Percentiles rank a stretch among this genome's conserved stretches.
These are phyloP conservation scores for Candida multigemmis DNA, from an alignment of 805 yeast species.

Conservation along the genomic window DNA sequence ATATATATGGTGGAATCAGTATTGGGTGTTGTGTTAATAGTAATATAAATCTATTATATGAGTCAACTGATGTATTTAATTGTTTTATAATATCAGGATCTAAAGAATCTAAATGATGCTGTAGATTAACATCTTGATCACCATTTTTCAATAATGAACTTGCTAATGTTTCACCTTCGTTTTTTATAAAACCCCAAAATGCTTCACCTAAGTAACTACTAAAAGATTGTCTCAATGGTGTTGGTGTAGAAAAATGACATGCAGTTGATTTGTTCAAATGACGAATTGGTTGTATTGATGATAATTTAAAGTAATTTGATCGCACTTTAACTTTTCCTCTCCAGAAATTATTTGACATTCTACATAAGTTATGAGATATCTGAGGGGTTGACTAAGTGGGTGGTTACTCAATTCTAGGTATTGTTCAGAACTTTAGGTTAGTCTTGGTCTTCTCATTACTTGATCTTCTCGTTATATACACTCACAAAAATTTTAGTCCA, in stretches of 20 bases:
- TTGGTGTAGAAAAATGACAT: too few relatives aligned
- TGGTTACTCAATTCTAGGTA: neutral
- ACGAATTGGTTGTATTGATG: too few relatives aligned
- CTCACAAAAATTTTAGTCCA: neutral
- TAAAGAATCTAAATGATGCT: slow-evolving; percentile 1
- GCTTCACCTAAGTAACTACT: slow-evolving; percentile 3
- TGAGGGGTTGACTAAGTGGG: slow-evolving; percentile 1
- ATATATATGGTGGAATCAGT: slow-evolving; percentile 18
- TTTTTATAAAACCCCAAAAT: slow-evolving; percentile 2
- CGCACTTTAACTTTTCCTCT: too few relatives aligned
- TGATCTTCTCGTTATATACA: neutral
- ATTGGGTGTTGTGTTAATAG: slow-evolving; percentile 22
- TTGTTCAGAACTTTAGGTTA: neutral
- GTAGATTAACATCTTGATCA: slow-evolving; percentile 1
- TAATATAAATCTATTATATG: slow-evolving; percentile 17
- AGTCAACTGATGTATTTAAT: slow-evolving; percentile 16
- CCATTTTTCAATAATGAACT: slow-evolving; percentile 1
- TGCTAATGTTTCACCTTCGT: slow-evolving; percentile 1
- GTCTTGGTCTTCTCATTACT: neutral
- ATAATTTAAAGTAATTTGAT: too few relatives aligned
- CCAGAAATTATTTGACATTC: too few relatives aligned
- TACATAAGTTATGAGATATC: slow-evolving; percentile 5
- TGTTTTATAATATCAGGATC: slow-evolving; percentile 8
- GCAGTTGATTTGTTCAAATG: neutral
- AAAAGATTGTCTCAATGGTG: too few relatives aligned